These are phyloP conservation scores for Cytospora piceae DNA, from an alignment of 2,329 filamentous ascomycete genomes.

Conservation along the genomic window DNA sequence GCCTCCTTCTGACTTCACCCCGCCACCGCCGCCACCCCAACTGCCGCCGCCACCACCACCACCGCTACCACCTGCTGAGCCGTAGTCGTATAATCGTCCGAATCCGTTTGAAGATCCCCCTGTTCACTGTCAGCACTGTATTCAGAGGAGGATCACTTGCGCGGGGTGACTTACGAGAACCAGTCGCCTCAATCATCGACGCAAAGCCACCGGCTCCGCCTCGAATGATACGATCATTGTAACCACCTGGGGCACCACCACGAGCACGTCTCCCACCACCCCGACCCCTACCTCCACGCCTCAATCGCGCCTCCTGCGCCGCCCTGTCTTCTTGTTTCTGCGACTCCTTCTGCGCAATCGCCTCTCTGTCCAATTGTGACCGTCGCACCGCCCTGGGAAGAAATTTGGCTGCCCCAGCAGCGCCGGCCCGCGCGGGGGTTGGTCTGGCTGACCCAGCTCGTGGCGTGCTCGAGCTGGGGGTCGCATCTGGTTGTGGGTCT, in stretches of 20 bases:
- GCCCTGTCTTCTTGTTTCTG: constrained; percentile 37
- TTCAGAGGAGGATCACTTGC: neutral
- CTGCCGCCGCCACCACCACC: constrained; percentile 16
- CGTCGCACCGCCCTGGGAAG: constrained; percentile 42
- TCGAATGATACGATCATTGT: constrained; percentile 23
- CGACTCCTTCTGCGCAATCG: constrained; percentile 42
- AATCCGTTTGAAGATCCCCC: constrained; percentile 20
- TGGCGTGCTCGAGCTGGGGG: constrained; percentile 14
- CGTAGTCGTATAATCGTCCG: constrained; percentile 29
- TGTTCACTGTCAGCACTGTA: constrained; percentile 10
- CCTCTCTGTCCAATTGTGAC: constrained; percentile 42
- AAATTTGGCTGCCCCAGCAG: constrained; percentile 32
- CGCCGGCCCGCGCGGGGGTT: constrained; percentile 12
- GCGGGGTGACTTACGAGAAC: constrained; percentile 15
- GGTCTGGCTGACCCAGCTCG: constrained; percentile 7
- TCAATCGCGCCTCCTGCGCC: constrained; percentile 38
- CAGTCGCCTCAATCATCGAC: constrained; percentile 24
- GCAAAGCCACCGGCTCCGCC: constrained; percentile 26
- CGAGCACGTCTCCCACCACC: constrained; percentile 35
- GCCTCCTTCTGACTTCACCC: constrained; percentile 25
- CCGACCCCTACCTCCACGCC: constrained; percentile 33
- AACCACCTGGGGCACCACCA: constrained; percentile 33
- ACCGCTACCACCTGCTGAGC: constrained; percentile 31
- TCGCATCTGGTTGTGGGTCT: constrained; percentile 7
- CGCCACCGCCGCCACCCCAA: constrained; percentile 16